phyloP scores from a whole-genome alignment of 2,329 filamentous ascomycete species.

The Cadophora malorum region DNA sequence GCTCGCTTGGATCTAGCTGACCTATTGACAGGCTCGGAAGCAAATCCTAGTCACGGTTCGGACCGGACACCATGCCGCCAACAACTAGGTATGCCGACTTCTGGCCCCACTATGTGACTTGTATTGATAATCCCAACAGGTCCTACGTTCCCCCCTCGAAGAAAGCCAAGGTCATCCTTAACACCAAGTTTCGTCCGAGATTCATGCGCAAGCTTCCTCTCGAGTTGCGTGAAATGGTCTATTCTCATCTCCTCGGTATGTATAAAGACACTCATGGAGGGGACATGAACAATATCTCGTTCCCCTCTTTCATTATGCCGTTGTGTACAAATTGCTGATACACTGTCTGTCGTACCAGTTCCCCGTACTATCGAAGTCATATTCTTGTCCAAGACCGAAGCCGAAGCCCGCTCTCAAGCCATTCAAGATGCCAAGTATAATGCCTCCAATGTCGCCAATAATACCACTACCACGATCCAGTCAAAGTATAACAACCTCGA shows the following conservation, averaged over 20 bases:
- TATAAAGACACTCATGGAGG: not conserved
- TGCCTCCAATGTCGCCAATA: not conserved
- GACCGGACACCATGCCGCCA: not conserved
- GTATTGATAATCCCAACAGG: not conserved
- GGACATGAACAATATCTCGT: not conserved
- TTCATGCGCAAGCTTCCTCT: constrained; percentile 16
- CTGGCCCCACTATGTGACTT: not conserved
- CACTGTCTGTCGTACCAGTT: not conserved
- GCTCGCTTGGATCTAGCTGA: not conserved
- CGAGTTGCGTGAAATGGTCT: constrained; percentile 1
- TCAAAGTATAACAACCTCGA: constrained; percentile 2
- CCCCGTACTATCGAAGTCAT: constrained; percentile 14
- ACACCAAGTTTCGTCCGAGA: constrained; percentile 5
- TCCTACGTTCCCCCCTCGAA: not conserved
- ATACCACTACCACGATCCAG: not conserved
- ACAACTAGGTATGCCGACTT: not conserved
- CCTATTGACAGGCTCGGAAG: not conserved
- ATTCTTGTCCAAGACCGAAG: constrained; percentile 1
- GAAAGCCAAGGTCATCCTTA: not conserved
- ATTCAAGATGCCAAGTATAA: constrained; percentile 1
- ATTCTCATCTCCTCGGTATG: not conserved
- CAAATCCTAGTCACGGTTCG: not conserved
- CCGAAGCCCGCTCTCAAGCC: constrained; percentile 3
- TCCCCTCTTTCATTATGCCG: no score
- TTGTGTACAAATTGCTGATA: not conserved